Base-by-base conservation (phyloP, 2,329 filamentous ascomycete species). In the Phialocephala sp. region DNA sequence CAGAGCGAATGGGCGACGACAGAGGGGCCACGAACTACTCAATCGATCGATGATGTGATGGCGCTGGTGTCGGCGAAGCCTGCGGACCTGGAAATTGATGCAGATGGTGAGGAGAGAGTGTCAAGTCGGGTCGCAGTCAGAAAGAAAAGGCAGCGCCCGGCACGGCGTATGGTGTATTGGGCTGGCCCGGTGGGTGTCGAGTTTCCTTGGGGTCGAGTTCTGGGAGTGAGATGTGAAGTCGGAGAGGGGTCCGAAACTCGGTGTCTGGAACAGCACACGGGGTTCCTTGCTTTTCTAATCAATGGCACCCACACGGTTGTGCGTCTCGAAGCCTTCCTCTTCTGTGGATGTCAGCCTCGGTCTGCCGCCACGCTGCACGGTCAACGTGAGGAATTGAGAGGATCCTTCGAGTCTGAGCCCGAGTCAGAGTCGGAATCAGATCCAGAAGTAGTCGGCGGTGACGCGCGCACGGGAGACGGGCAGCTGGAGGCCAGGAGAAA, bases 191-290 rank as follows among this genome's bases (percentile, higher is more conserved):
- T 35, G 52, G 52, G 27, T 9, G 55, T 37, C 18, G 35, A 20
- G 18, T 36, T 22, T 24, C 11, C 35, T 39, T 37, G 55, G 32
- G 55, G 32, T 57, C 36, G 55, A 55, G 12, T 8, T 55, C 4
- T 55, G 52, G 24, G 22, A 35, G 57, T 50, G 57, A 56, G 39
- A 61, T 50, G 36, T 41, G 35, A 35, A 45, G 37, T 37, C n/a
- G 54, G 45, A 39, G 66, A 63, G 63, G 45, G 64, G 59, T 70
- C 66, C 66, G 68, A 70, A 69, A 70, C 63, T 69, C 68, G 66
- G 61, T 64, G 64, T 66, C 62, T 45, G 61, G 66, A 54, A 55
- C 47, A 39, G 37, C 50, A 58, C 60, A 57, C 60, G 43, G 60
- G 41, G 54, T 22, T 55, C 47, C 35, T 35, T 54, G 55, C 68